phyloP scores from a whole-genome alignment of 1,139 yeast genomes.

The Yamadazyma membranifaciens region DNA sequence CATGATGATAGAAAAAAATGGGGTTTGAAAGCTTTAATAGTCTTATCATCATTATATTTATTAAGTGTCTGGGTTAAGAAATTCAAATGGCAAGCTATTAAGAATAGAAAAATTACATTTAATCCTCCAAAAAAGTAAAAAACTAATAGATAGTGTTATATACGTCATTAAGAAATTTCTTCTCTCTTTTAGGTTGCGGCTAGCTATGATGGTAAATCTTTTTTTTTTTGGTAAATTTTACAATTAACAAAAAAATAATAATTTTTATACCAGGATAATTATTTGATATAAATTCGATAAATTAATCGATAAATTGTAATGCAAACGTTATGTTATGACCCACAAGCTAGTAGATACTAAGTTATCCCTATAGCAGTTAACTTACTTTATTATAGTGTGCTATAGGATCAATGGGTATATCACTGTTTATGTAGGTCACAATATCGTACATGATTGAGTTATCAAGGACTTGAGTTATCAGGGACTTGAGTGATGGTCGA shows the following conservation, averaged over 20 bases:
- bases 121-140: conserved; percentile 64
- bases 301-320: no score
- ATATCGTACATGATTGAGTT: no score
- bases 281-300: no score
- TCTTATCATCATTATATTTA: conserved; percentile 77
- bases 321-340: no score
- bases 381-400: no score
- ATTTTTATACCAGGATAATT: no score
- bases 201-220: not conserved
- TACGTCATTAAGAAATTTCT: conserved; percentile 5
- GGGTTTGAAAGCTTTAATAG: conserved; percentile 90
- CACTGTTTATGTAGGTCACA: no score
- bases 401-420: no score
- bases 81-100: conserved; percentile 97
- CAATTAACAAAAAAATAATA: not conserved
- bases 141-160: conserved; percentile 7
- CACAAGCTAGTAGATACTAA: no score
- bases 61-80: conserved; percentile 90
- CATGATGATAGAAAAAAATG: conserved; percentile 97
- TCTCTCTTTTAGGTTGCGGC: not conserved
- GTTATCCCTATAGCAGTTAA: no score
- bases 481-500: no score
- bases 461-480: no score
- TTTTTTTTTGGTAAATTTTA: not conserved
- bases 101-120: conserved; percentile 92